Evolutionary conservation across 2,329 filamentous ascomycete genomes (phyloP).

Genomic region (Ilyonectria destructans): DNA sequence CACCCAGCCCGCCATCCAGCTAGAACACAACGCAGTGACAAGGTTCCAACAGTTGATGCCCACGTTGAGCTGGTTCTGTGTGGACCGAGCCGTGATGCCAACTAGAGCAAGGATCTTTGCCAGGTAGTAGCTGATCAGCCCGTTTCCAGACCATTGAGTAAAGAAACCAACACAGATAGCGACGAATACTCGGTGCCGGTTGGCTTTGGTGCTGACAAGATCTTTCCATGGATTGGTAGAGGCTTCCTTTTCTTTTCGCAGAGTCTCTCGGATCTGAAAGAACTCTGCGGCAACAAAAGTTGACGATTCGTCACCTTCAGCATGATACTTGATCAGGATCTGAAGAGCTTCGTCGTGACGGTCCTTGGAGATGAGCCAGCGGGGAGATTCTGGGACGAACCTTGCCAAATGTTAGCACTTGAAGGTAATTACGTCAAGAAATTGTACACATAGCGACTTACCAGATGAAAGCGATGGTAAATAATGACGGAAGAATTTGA

Average conservation of each 20-base stretch:
- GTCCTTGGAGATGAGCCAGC: slow-evolving; percentile 45
- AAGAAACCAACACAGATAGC: slow-evolving; percentile 48
- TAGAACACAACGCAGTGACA: slow-evolving; percentile 42
- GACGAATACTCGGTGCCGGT: slow-evolving; percentile 51
- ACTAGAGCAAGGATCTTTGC: slow-evolving; percentile 55
- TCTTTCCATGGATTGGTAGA: slow-evolving; percentile 37
- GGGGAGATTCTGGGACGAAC: slow-evolving; percentile 39
- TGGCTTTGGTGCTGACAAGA: slow-evolving; percentile 46
- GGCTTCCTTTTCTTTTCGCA: slow-evolving; percentile 39
- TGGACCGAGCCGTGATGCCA: slow-evolving; percentile 56
- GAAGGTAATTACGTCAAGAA: neutral
- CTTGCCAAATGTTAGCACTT: neutral
- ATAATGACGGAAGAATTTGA: slow-evolving; percentile 53
- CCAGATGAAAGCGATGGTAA: slow-evolving; percentile 22
- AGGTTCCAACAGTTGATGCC: slow-evolving; percentile 51
- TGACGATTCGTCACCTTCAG: slow-evolving; percentile 31
- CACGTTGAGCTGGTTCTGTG: slow-evolving; percentile 47
- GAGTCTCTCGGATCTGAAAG: slow-evolving; percentile 36
- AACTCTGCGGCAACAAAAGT: slow-evolving; percentile 38
- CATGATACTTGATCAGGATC: slow-evolving; percentile 41
- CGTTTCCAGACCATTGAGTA: slow-evolving; percentile 47
- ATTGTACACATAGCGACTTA: neutral
- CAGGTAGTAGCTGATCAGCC: slow-evolving; percentile 55
- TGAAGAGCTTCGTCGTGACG: slow-evolving; percentile 37
- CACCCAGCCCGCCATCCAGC: neutral